phyloP scores from a whole-genome alignment of 2,329 filamentous ascomycete genomes.

The Harringtonia lauricola region DNA sequence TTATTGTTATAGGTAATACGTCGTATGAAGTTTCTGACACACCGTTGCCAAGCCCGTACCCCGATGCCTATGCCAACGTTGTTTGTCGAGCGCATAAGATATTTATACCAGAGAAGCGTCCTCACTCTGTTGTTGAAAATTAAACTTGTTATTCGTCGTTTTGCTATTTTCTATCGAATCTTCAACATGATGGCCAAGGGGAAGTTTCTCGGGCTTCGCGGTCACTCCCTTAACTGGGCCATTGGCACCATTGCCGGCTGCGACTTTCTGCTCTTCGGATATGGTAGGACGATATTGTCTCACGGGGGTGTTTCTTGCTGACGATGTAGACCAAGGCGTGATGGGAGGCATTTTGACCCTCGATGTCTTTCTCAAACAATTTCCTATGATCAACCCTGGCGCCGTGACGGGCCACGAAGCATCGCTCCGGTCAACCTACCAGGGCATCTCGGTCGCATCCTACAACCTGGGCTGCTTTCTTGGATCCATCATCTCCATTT shows the following conservation, averaged over 20 bases:
- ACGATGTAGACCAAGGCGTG: slow-evolving; percentile 55
- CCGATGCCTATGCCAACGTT: too few species aligned
- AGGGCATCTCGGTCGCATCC: slow-evolving; percentile 13
- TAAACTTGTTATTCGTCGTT: too few species aligned
- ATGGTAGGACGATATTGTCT: slow-evolving; percentile 26
- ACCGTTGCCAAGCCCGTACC: too few species aligned
- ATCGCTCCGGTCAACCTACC: slow-evolving; percentile 35
- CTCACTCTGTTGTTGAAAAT: too few species aligned
- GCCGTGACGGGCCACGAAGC: slow-evolving; percentile 19
- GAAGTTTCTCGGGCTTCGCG: slow-evolving; percentile 53
- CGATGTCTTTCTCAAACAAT: slow-evolving; percentile 42
- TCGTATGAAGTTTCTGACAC: too few species aligned
- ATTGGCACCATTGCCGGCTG: slow-evolving; percentile 62
- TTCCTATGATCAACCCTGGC: slow-evolving; percentile 41
- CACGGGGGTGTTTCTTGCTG: background rate
- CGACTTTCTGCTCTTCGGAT: slow-evolving; percentile 55
- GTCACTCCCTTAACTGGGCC: slow-evolving; percentile 54
- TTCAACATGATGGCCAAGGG: background rate
- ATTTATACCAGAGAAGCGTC: too few species aligned
- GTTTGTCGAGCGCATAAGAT: too few species aligned
- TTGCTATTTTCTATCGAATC: background rate
- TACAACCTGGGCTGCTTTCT: slow-evolving; percentile 44
- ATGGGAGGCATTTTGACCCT: slow-evolving; percentile 68
- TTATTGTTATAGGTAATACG: too few species aligned
- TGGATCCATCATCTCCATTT: slow-evolving; percentile 26